A percentile compares a stretch with the other conserved stretches of the same genome.
Conservation (phyloP, 2,329 filamentous ascomycete species). For the Ophiognomonia clavigignenti-juglandacearum region DNA sequence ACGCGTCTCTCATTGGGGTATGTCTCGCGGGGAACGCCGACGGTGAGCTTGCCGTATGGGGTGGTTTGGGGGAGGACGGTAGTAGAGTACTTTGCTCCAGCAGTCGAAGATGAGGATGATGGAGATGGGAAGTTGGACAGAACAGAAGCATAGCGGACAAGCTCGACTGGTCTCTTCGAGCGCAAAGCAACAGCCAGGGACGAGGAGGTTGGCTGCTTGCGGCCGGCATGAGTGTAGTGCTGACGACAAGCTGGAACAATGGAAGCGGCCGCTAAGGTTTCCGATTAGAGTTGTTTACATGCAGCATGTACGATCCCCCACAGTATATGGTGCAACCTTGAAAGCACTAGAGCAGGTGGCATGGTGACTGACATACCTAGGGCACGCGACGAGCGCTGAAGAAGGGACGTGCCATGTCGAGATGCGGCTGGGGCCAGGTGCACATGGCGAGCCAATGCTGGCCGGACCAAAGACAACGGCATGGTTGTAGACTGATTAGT, state of each 20-base stretch:
- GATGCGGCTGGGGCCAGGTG: constrained; percentile 2
- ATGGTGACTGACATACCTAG: constrained; percentile 15
- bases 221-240: constrained; percentile 28
- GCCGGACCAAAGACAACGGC: constrained; percentile 20
- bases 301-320: neutral
- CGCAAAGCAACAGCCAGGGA: constrained; percentile 21
- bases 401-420: constrained; percentile 15
- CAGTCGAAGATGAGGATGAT: constrained; percentile 13
- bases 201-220: constrained; percentile 19
- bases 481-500: constrained; percentile 1
- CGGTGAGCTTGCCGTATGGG: constrained; percentile 67
- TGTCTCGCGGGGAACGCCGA: constrained; percentile 78
- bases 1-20: constrained; percentile 76
- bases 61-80: constrained; percentile 38
- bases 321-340: neutral
- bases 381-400: constrained; percentile 14
- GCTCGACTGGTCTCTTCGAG: constrained; percentile 28
- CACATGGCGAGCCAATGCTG: constrained; percentile 17
- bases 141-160: constrained; percentile 36
- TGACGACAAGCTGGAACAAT: constrained; percentile 10
- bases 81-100: constrained; percentile 33
- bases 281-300: neutral
- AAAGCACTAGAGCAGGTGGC: neutral
- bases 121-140: constrained; percentile 22
- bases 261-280: constrained; percentile 5